Percentiles rank a stretch among this genome's conserved stretches.
These are phyloP conservation scores for Neltuma alba DNA, from an alignment of 306 rosid species.

Conservation along the genomic window DNA sequence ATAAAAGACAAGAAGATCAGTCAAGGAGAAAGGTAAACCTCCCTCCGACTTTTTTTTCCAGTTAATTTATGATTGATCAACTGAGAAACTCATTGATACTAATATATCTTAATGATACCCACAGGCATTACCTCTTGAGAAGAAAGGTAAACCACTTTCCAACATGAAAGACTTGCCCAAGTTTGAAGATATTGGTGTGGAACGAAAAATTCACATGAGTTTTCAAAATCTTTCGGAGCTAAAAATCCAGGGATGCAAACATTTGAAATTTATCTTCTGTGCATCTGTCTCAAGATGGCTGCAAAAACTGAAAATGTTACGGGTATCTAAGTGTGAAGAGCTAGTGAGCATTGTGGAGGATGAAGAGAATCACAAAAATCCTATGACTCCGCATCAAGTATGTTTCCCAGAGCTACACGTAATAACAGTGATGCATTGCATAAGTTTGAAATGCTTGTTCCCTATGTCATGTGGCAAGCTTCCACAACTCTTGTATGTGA, in stretches of 20 bases:
- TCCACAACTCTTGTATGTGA: background rate
- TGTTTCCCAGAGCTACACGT: background rate
- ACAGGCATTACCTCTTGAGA: background rate
- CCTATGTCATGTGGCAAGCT: background rate
- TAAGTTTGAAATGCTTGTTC: background rate
- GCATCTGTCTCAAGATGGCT: background rate
- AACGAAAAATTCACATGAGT: background rate
- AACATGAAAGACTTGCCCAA: background rate
- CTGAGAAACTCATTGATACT: background rate
- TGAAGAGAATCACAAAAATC: background rate
- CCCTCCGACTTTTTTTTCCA: background rate
- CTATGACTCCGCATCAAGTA: background rate
- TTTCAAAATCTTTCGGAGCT: slow-evolving; percentile 8
- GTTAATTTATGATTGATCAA: background rate
- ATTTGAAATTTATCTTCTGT: slow-evolving; percentile 1
- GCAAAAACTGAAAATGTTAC: background rate
- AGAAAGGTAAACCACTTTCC: background rate
- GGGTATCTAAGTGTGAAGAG: background rate
- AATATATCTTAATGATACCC: background rate
- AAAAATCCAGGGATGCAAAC: background rate
- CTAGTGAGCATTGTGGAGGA: slow-evolving; percentile 12
- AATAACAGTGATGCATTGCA: background rate
- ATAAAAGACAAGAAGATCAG: background rate
- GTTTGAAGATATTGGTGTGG: background rate
- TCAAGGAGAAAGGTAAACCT: background rate